phyloP scores from a whole-genome alignment of 371 early-diverging fungal species.

The Catenaria anguillulae region DNA sequence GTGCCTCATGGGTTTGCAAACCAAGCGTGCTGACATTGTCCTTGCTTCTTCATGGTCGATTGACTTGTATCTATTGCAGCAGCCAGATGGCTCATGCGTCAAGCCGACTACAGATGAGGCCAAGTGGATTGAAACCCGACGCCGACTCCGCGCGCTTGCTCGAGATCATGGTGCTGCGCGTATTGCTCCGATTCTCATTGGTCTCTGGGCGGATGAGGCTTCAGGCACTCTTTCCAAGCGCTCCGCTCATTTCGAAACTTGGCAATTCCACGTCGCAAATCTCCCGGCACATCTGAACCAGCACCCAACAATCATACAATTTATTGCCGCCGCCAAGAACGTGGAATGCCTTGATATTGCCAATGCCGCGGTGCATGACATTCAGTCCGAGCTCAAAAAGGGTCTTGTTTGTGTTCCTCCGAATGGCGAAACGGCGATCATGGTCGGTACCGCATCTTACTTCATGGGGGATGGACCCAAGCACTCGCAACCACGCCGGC shows the following conservation, averaged over 20 bases:
- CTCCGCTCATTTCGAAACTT: background rate
- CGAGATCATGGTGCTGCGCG: too few relatives aligned
- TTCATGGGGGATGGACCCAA: background rate
- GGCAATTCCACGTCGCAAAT: background rate
- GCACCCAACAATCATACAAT: background rate
- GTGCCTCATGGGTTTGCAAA: too few relatives aligned
- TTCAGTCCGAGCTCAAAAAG: background rate
- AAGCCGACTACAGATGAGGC: too few relatives aligned
- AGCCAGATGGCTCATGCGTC: too few relatives aligned
- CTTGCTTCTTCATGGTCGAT: too few relatives aligned
- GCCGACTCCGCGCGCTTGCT: too few relatives aligned
- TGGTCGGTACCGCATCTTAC: background rate
- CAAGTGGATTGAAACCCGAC: too few relatives aligned
- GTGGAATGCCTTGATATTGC: background rate
- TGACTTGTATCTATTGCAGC: too few relatives aligned
- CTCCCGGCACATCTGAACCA: background rate
- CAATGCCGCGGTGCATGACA: background rate
- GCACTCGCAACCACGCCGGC: too few relatives aligned
- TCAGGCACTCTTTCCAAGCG: background rate
- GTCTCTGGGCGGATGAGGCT: background rate
- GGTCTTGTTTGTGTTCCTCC: background rate
- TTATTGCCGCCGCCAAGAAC: background rate
- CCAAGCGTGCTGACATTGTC: too few relatives aligned
- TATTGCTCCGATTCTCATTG: background rate
- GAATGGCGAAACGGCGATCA: background rate